Evolutionary conservation across 345 rosid species (phyloP), one percentile per base, ranked within the genome.

Genomic region (Psidium friedrichsthalianum): DNA sequence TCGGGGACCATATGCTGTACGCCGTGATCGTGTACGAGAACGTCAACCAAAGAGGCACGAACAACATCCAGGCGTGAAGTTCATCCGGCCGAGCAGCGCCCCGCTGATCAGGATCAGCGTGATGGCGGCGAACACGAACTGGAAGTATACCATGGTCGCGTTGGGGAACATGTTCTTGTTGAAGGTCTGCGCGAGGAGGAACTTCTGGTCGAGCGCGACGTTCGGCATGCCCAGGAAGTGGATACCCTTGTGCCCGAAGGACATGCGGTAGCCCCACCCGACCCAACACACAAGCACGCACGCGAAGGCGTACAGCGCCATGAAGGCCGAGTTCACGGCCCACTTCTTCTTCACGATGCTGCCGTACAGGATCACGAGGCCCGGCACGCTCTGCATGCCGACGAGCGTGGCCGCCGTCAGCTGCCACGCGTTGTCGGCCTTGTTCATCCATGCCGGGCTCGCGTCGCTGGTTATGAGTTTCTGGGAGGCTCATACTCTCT

Each of bases 291-390:
- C 86, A 7, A 93, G 89, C 24, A 93, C 94, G 51, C 93, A 91
- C 0, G 94, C 95, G 53, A 94, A 94, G 18, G 97, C 94, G 83
- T 92, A 92, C 16, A 94, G 91, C 56, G 94, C 95, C 95, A 94
- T 92, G 90, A 92, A 93, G n/a, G 95, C 95, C 12, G 93, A 93
- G 92, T 94, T 93, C 11, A 94, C 95, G 0, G 94, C 97, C 95
- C 96, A 93, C 86, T 94, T 93, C 92, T 94, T 94, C 85, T 94
- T 93, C 24, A 94, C 94, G 22, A 93, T 93, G 92, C 94, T 92
- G 0, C 94, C 94, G 83, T 93, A 92, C 4, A 93, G 93, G 51
- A 94, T 94, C 54, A 94, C 95, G 0, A 94, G 88, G 8, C 95
- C 97, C 2, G 93, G 94, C 25, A 93, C 95, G 51, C 95, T 93